A percentile compares a stretch with the other conserved stretches of the same genome.
phyloP scores from a whole-genome alignment of 352 stramenopile genomes.

The Phytopythium ostracodes region DNA sequence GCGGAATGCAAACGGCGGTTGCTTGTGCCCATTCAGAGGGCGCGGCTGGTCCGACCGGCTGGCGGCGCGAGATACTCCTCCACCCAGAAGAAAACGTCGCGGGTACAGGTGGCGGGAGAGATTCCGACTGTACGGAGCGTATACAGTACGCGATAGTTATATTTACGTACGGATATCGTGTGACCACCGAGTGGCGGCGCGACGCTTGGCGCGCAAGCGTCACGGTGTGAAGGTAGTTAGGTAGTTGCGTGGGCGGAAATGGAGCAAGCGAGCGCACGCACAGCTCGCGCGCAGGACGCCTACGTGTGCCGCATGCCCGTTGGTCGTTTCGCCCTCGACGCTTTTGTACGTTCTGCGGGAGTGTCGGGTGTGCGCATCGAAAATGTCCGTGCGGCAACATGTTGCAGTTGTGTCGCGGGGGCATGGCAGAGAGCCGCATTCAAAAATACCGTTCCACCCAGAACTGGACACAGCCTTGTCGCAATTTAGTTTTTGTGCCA shows the following conservation, averaged over 20 bases:
- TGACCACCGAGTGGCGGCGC: neutral
- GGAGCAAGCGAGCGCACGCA: neutral
- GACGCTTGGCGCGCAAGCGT: slow-evolving; percentile 1
- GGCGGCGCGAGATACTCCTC: neutral
- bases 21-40: neutral
- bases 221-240: neutral
- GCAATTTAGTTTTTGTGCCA: neutral
- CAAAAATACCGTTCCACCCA: neutral
- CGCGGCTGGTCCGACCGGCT: neutral
- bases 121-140: neutral
- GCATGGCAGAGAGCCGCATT: neutral
- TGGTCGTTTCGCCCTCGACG: neutral
- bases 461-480: neutral
- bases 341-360: neutral
- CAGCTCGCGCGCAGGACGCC: neutral
- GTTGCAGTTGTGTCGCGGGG: neutral
- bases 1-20: neutral
- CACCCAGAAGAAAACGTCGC: neutral
- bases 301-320: neutral
- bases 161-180: neutral
- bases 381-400: neutral
- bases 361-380: neutral
- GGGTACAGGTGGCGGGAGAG: neutral
- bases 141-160: neutral
- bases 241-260: neutral